These are phyloP conservation scores for Herpetospermum pedunculosum DNA, from an alignment of 306 rosid species.

Conservation along the genomic window DNA sequence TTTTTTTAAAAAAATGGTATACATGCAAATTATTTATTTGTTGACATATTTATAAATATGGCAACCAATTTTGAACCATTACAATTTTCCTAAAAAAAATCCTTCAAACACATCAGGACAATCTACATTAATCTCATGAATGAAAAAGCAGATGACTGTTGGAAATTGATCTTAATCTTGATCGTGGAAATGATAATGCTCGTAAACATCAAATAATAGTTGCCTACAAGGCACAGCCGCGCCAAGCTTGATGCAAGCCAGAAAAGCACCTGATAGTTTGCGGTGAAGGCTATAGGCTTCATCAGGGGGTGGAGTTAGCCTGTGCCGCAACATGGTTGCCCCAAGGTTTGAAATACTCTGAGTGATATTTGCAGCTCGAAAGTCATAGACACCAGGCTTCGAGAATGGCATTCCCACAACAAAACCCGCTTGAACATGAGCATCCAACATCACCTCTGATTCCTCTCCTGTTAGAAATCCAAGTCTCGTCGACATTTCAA, in stretches of 20 bases:
- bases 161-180: constrained; percentile 11
- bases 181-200: constrained; percentile 44
- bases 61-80: no score
- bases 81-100: no score
- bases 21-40: no score
- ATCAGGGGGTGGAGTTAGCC: constrained; percentile 93
- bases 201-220: constrained; percentile 45
- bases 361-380: constrained; percentile 52
- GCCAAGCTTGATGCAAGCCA: constrained; percentile 87
- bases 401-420: constrained; percentile 90
- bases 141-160: neutral
- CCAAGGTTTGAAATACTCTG: constrained; percentile 75
- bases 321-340: constrained; percentile 81
- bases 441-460: constrained; percentile 81
- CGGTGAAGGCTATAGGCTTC: constrained; percentile 95
- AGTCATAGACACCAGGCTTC: constrained; percentile 53
- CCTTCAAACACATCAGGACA: no score
- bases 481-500: constrained; percentile 87
- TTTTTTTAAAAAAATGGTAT: no score
- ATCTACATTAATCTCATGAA: no score
- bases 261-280: constrained; percentile 82
- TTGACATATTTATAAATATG: no score
- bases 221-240: constrained; percentile 87
- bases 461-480: constrained; percentile 84
- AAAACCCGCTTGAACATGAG: constrained; percentile 91